A percentile compares a stretch with the other conserved stretches of the same genome.
phyloP scores from a whole-genome alignment of 352 stramenopile genomes.

The Phytophthora megakarya region DNA sequence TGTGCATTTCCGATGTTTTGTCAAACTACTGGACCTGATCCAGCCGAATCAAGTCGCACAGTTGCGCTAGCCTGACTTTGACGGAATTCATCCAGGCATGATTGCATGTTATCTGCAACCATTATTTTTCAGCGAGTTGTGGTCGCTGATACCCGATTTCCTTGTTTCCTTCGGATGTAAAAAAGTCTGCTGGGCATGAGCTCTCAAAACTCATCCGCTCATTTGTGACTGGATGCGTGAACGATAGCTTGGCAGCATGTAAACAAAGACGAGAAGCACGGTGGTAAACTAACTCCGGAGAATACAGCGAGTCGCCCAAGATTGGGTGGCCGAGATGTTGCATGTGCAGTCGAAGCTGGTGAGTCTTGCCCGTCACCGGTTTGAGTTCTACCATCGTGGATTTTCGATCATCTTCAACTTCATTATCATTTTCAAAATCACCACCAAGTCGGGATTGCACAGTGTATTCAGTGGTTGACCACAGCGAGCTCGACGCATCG shows the following conservation, averaged over 20 bases:
- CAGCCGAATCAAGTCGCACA: neutral
- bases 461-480: conserved; percentile 43
- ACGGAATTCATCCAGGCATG: too few relatives aligned
- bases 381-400: conserved; percentile 67
- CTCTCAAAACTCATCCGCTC: conserved; percentile 44
- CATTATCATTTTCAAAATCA: neutral
- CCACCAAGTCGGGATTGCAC: conserved; percentile 20
- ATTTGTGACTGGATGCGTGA: conserved; percentile 52
- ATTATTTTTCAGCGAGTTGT: neutral
- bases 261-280: conserved; percentile 54
- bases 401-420: neutral
- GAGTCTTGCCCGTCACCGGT: conserved; percentile 87
- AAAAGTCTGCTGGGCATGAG: conserved; percentile 26
- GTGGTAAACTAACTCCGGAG: conserved; percentile 41
- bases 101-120: too few relatives aligned
- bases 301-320: conserved; percentile 92
- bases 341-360: conserved; percentile 96
- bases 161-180: conserved; percentile 6
- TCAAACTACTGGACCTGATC: neutral
- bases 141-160: conserved; percentile 8
- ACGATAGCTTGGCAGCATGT: conserved; percentile 46
- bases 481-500: conserved; percentile 30
- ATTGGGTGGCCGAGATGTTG: conserved; percentile 92
- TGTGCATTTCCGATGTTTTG: too few relatives aligned
- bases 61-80: neutral